Percentiles rank a stretch among this genome's conserved stretches.
Evolutionary conservation across 2,329 filamentous ascomycete species (phyloP).

Genomic region (Colletotrichum magnum): DNA sequence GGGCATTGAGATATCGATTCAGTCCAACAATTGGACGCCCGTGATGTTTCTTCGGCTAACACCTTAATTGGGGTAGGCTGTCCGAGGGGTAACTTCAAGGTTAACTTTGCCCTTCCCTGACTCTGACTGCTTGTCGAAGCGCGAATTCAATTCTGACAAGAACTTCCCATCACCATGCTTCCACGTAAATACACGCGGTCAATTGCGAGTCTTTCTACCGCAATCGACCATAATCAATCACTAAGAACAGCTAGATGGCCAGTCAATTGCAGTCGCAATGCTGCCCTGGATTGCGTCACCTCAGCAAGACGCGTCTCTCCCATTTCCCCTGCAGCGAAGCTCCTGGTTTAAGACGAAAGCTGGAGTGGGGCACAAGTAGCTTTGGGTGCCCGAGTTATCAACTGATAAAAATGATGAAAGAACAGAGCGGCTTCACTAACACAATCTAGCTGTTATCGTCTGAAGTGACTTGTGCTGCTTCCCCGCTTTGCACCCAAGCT

Average conservation of each 20-base stretch:
- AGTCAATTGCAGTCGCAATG: not conserved
- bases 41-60: not conserved
- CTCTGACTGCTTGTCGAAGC: not conserved
- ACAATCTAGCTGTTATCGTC: not conserved
- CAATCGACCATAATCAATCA: too few species aligned
- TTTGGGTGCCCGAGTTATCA: not conserved
- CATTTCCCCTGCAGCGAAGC: slow-evolving; percentile 22
- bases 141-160: not conserved
- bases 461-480: not conserved
- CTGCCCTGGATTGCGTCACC: slow-evolving; percentile 12
- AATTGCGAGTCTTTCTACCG: not conserved
- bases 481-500: slow-evolving; percentile 28
- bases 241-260: too few species aligned
- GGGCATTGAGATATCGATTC: too few species aligned
- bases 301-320: slow-evolving; percentile 11
- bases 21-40: too few species aligned
- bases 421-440: not conserved
- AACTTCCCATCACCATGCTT: not conserved
- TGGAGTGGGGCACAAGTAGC: slow-evolving; percentile 11
- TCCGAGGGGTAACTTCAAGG: not conserved
- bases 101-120: slow-evolving; percentile 6
- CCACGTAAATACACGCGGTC: slow-evolving; percentile 1
- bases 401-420: not conserved
- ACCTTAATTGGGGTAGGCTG: not conserved
- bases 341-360: slow-evolving; percentile 28